Evolutionary conservation across 169 alveolate species (phyloP), one percentile per base, ranked within the genome.

Genomic region (Babesia ovata): DNA sequence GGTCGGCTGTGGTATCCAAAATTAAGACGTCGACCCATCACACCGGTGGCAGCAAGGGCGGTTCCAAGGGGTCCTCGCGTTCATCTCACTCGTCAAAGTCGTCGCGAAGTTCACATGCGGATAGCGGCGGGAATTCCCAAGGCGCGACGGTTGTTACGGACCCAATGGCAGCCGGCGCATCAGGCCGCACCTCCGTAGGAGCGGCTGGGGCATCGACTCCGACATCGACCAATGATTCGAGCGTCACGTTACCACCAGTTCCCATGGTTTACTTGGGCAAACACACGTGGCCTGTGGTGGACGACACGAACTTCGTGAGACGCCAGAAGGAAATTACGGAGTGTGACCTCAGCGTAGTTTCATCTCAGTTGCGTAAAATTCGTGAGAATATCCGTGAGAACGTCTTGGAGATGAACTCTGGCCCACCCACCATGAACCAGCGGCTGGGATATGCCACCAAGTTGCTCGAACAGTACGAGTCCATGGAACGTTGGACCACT

Each of bases 251-350:
- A 0, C 63, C 72, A 13, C 70, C 61, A 12, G 71, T 75, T 1
- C 69, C 85, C 16, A 75, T 75, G 71, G 48, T 58, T 1, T 28
- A 65, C 77, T 62, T 75, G 33, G 84, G 84, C 39, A 75, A 50
- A 26, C 62, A 65, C 0, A 75, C 71, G 14, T 54, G 72, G 79
- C 75, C 69, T 1, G 49, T 66, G 21, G 74, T 57, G 33, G 72
- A 62, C 39, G 84, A 65, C 22, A 33, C 42, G 59, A 73, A 70
- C 36, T 81, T 69, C 56, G 70, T 71, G n/a, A 62, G 56, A 26
- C 39, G 67, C 19, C 83, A 81, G 48, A 44, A 81, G 77, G 79
- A 81, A 29, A 28, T 54, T 21, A 60, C 73, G 17, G 86, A 77
- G 36, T 39, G 56, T 2, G 86, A 77, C 24, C 63, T 77, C 46